A percentile compares a stretch with the other conserved stretches of the same genome.
Conservation (phyloP, 129 eudicot genomes). For the Rutidosis leptorrhynchoides region DNA sequence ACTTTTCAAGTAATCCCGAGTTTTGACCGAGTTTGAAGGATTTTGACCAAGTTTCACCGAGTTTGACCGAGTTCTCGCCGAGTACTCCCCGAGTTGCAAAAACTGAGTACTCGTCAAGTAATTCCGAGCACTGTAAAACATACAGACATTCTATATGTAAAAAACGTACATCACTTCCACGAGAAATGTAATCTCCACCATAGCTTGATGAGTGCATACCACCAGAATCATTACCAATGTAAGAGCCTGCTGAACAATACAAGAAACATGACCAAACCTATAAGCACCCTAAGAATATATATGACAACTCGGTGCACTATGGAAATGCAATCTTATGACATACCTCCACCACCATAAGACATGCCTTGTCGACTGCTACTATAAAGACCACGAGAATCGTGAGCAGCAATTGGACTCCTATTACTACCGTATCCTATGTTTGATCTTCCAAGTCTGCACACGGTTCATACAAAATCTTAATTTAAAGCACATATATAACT, state of each 20-base stretch:
- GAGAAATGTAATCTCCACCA: slow-evolving; percentile 74
- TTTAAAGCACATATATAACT: neutral
- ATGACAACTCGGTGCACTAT: neutral
- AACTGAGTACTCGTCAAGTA: no score
- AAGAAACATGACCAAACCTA: slow-evolving; percentile 17
- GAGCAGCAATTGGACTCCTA: slow-evolving; percentile 63
- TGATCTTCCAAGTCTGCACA: slow-evolving; percentile 76
- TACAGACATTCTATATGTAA: neutral
- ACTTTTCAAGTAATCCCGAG: no score
- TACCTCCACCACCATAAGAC: slow-evolving; percentile 72
- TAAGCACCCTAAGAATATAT: neutral
- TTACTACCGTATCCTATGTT: slow-evolving; percentile 66
- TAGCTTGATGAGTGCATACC: slow-evolving; percentile 79
- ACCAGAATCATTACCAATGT: slow-evolving; percentile 67
- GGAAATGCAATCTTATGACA: slow-evolving; percentile 4
- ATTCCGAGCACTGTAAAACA: neutral
- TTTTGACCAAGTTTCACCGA: no score
- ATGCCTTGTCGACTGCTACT: slow-evolving; percentile 83
- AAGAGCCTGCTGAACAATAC: slow-evolving; percentile 63
- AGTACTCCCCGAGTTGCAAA: no score
- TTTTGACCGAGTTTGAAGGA: no score
- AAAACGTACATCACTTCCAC: slow-evolving; percentile 83
- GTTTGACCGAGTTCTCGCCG: no score
- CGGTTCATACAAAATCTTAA: neutral
- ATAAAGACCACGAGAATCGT: slow-evolving; percentile 80